Base-by-base conservation (phyloP, 1,284 basidiomycete genomes). In the Naganishia sp. region DNA sequence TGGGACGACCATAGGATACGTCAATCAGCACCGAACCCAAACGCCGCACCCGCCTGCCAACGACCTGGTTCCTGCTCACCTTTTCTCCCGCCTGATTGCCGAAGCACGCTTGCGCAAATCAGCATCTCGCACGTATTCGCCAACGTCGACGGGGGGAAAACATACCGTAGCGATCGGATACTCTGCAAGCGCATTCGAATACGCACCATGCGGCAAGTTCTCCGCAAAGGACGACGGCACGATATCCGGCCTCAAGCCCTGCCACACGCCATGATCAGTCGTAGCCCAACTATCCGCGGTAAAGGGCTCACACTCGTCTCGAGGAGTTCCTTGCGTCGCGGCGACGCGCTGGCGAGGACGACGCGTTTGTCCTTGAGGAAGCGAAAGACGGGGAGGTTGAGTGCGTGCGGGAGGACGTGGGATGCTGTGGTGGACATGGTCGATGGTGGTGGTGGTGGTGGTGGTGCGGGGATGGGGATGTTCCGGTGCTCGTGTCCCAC, bases 141-240 rank as follows among this genome's bases (percentile, higher is more conserved):
- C 2, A 28, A 1, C 28, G 28, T 28, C 28, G 42, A 32, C 35
- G 9, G 49, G 7, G 25, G 11, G 42, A 3, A 18, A 17, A 45
- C 67, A 51, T 32, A 66, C 67, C 0, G 94, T 98, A 9, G 94
- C 88, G 6, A 96, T 90, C 0, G 94, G 92, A 76, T 99, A 98
- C 75, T 96, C 92, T 67, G 92, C 90, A 18, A 90, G 84, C 69
- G 90, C 85, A 31, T 86, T 86, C 67, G 88, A 73, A 67, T 81
- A 98, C 2, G 85, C 84, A 21, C 80, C 80, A 55, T 89, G 82
- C 0, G 86, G 83, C 17, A 98, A 81, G 73, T 94, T 83, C 78
- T 98, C 95, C 45, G 86, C 84, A 71, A 98, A 98, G 0, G 84
- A 90, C 2, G 93, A 95, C 0, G 93, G 90, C 0, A 96, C 83